Percentiles rank a stretch among this genome's conserved stretches.
phyloP scores from a whole-genome alignment of 352 stramenopile genomes.

The Globisporangium spiculum region DNA sequence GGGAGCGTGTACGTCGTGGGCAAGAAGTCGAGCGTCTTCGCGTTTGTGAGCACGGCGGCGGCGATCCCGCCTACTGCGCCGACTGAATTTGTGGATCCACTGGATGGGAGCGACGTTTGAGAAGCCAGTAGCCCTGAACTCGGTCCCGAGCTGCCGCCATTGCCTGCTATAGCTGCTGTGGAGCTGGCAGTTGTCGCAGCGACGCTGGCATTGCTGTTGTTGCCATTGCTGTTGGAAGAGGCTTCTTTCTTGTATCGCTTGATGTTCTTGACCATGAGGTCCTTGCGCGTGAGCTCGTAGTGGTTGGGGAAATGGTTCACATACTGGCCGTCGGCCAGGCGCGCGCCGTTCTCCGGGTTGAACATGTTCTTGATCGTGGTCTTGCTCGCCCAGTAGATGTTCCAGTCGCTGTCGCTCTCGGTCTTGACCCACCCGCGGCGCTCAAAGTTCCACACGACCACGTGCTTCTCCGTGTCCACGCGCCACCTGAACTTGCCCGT shows the following conservation, averaged over 20 bases:
- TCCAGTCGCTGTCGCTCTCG: slow-evolving; percentile 86
- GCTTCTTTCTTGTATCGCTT: slow-evolving; percentile 86
- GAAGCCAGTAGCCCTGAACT: not conserved
- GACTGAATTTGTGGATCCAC: not conserved
- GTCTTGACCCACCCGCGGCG: slow-evolving; percentile 82
- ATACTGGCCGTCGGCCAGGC: slow-evolving; percentile 64
- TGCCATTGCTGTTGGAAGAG: slow-evolving; percentile 11
- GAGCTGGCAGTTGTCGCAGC: not conserved
- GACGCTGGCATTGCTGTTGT: slow-evolving; percentile 6
- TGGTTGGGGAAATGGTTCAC: slow-evolving; percentile 91
- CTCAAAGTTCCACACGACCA: slow-evolving; percentile 83
- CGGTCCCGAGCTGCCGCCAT: not conserved
- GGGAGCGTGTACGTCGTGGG: slow-evolving; percentile 92
- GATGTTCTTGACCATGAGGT: slow-evolving; percentile 95
- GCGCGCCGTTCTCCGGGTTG: slow-evolving; percentile 78
- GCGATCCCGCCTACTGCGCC: not conserved
- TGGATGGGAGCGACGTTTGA: not conserved
- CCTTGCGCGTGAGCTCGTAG: slow-evolving; percentile 91
- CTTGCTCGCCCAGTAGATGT: slow-evolving; percentile 93
- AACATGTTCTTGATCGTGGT: slow-evolving; percentile 87
- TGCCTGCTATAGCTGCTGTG: not conserved
- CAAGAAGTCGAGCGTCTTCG: slow-evolving; percentile 63
- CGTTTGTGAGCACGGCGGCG: slow-evolving; percentile 1
- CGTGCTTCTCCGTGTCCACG: slow-evolving; percentile 75
- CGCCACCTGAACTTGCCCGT: slow-evolving; percentile 54